Conservation (phyloP, 495 filamentous ascomycete species). For the Barbatosphaeria neglecta region DNA sequence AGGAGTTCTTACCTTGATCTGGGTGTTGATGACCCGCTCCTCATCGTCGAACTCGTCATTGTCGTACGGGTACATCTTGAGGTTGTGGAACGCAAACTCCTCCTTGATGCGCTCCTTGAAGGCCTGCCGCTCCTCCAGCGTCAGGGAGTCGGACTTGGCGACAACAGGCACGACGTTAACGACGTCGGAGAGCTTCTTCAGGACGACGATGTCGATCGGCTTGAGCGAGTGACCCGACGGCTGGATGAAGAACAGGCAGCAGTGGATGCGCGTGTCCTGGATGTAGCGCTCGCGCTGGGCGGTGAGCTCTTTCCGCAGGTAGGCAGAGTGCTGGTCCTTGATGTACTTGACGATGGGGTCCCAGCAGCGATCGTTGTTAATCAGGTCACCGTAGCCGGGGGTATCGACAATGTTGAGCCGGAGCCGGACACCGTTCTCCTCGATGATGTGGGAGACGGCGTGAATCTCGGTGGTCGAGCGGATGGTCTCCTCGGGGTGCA, state of each 20-base stretch:
- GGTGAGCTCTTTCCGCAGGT: slow-evolving; percentile 98
- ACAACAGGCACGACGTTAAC: slow-evolving; percentile 99
- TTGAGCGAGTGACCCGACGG: slow-evolving; percentile 95
- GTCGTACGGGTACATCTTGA: slow-evolving; percentile 99
- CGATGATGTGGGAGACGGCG: slow-evolving; percentile 93
- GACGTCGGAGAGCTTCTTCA: slow-evolving; percentile 97
- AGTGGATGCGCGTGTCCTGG: slow-evolving; percentile 97
- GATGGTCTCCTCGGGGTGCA: slow-evolving; percentile 82
- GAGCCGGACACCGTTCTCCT: slow-evolving; percentile 97
- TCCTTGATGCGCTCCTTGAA: slow-evolving; percentile 99
- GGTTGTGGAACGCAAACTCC: slow-evolving; percentile 98
- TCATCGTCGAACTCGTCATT: slow-evolving; percentile 98
- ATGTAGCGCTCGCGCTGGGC: slow-evolving; percentile 98
- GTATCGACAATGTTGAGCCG: slow-evolving; percentile 96
- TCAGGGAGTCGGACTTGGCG: slow-evolving; percentile 94
- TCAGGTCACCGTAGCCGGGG: slow-evolving; percentile 94
- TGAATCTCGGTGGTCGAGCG: slow-evolving; percentile 97
- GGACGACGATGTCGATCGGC: slow-evolving; percentile 97
- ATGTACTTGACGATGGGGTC: slow-evolving; percentile 99
- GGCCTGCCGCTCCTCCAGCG: slow-evolving; percentile 82
- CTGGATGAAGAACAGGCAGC: slow-evolving; percentile 99
- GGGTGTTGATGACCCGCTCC: slow-evolving; percentile 82
- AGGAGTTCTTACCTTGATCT: slow-evolving; percentile 86
- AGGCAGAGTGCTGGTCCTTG: slow-evolving; percentile 99
- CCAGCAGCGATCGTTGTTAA: slow-evolving; percentile 99